Evolutionary conservation across 1,284 basidiomycete species (phyloP), one percentile per base, ranked within the genome.

Genomic region (Cronartium quercuum): DNA sequence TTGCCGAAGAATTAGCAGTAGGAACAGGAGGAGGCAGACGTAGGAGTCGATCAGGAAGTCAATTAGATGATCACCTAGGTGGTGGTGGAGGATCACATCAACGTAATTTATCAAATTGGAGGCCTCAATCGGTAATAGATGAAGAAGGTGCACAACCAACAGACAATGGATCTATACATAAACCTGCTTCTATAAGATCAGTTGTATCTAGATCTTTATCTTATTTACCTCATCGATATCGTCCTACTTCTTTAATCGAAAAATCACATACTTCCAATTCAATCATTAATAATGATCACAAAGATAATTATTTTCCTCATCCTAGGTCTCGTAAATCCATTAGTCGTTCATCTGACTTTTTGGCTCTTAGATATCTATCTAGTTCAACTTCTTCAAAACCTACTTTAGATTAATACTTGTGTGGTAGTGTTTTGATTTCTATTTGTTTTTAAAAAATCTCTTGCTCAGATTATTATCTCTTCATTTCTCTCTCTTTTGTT

Each of bases 311-410:
- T n/a, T n/a, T n/a, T n/a, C n/a, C n/a, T n/a, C n/a, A n/a, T n/a
- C n/a, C n/a, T n/a, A n/a, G n/a, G n/a, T n/a, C n/a, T 15, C 12
- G 58, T 9, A 42, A 42, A 2, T 12, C 15, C 2, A 42, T 74
- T 21, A 51, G 62, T 10, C 58, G 71, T 13, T 74, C 71, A 37
- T 9, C 34, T 1, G 71, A 74, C 37, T 74, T 74, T 37, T 37
- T 74, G 7, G 71, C 71, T 1, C 64, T 74, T 35, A 60, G 71
- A 66, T 74, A 74, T 57, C 44, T 74, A 40, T 74, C 71, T 3
- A 9, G 60, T 34, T 13, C 13, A 2, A 29, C 15, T 29, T 15
- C 21, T 61, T 2, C 35, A 5, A 61, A 12, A 34, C 15, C 58
- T 6, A 37, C n/a, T n/a, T n/a, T n/a, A n/a, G n/a, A n/a, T n/a